Evolutionary conservation across 2,329 filamentous ascomycete species (phyloP).

Genomic region (Nemania bipapillata): DNA sequence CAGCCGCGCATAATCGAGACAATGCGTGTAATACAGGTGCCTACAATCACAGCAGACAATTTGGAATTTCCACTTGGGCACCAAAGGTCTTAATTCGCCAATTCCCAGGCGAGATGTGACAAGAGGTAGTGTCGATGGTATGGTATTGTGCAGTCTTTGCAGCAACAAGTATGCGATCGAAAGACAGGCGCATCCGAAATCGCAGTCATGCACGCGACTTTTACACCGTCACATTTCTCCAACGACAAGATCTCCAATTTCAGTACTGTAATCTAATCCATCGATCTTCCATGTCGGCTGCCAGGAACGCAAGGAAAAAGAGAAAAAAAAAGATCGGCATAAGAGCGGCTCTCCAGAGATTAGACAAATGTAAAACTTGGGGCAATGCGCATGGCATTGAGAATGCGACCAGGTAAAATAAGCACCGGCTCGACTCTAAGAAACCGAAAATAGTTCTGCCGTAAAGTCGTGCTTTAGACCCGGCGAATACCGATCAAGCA

Average conservation of each 20-base stretch:
- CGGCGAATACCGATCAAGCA: neutral
- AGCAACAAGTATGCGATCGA: neutral
- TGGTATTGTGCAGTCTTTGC: neutral
- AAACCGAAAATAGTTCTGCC: neutral
- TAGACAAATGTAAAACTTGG: neutral
- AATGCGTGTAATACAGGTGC: constrained; percentile 13
- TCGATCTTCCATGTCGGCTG: neutral
- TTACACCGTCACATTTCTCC: constrained; percentile 9
- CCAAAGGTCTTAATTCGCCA: neutral
- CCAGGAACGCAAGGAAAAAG: no score
- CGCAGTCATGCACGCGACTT: constrained; percentile 3
- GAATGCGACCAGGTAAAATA: no score
- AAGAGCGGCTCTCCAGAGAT: no score
- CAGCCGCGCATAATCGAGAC: constrained; percentile 23
- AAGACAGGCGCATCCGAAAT: neutral
- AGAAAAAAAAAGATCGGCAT: neutral
- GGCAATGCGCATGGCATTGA: no score
- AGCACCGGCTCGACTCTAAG: no score
- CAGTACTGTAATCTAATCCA: neutral
- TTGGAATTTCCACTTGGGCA: constrained; percentile 7
- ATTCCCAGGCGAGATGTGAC: neutral
- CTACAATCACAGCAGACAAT: neutral
- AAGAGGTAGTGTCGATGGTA: neutral
- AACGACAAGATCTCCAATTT: no score
- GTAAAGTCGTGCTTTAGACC: constrained; percentile 3